Conservation (phyloP, 1,284 basidiomycete genomes). For the Peniophora sp. region DNA sequence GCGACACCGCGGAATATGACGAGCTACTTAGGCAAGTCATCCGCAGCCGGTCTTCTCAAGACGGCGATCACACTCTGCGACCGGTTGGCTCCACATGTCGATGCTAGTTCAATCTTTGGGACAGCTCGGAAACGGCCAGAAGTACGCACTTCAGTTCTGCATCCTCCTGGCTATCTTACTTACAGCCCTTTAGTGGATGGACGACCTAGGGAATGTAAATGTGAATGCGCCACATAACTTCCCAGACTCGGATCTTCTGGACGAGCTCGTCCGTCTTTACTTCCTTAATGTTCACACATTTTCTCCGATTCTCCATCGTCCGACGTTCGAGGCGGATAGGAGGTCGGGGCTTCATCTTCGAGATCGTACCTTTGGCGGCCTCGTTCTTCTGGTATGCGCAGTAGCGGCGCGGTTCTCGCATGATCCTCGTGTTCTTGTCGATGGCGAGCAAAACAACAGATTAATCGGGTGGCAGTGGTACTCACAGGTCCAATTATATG, state of each 20-base stretch:
- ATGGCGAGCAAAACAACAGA: not conserved
- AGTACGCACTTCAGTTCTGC: not conserved
- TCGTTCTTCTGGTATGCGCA: slow-evolving; percentile 39
- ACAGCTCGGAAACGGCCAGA: not conserved
- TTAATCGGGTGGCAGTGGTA: not conserved
- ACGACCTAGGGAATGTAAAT: not conserved
- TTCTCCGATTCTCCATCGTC: not conserved
- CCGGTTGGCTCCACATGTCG: not conserved
- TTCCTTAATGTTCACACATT: not conserved
- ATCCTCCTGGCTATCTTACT: not conserved
- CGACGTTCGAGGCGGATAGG: slow-evolving; percentile 8
- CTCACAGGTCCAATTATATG: not conserved
- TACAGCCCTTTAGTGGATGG: not conserved
- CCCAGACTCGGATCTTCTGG: too few relatives aligned
- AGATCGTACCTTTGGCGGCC: slow-evolving; percentile 32
- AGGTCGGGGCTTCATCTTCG: slow-evolving; percentile 27
- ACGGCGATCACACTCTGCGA: not conserved
- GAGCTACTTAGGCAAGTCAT: not conserved
- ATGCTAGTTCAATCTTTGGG: not conserved
- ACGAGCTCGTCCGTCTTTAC: too few relatives aligned
- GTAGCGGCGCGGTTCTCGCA: slow-evolving; percentile 32
- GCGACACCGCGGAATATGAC: not conserved
- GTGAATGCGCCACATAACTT: slow-evolving; percentile 10
- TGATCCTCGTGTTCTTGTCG: not conserved
- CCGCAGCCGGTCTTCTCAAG: not conserved